phyloP scores from a whole-genome alignment of 169 alveolate species.

The Cryptosporidium sp. region DNA sequence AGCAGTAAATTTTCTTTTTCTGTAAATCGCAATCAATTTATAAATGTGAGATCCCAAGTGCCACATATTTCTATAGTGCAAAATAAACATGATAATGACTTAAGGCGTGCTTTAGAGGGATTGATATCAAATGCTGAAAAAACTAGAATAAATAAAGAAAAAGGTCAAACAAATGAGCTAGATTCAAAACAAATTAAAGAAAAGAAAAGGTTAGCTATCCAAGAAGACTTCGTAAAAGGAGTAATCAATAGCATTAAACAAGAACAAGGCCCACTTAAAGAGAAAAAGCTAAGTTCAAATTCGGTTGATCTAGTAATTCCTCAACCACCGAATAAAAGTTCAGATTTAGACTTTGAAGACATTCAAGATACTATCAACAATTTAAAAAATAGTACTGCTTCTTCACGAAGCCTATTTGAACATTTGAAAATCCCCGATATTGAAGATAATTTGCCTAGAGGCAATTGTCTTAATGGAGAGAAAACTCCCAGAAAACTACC shows the following conservation, averaged over 20 bases:
- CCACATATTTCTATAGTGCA: not conserved
- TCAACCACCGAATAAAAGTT: conserved; percentile 13
- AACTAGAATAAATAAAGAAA: not conserved
- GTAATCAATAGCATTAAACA: not conserved
- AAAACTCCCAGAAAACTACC: conserved; percentile 1
- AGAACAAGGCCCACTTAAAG: not conserved
- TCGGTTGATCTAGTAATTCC: conserved; percentile 2
- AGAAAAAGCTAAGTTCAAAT: not conserved
- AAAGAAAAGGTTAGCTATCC: not conserved
- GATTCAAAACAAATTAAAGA: not conserved
- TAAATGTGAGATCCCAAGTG: no score
- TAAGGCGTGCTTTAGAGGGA: conserved; percentile 15
- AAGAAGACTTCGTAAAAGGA: not conserved
- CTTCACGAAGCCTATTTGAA: not conserved
- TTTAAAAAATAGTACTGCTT: not conserved
- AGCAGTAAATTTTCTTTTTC: conserved; percentile 1
- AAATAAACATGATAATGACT: not conserved
- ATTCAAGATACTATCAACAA: not conserved
- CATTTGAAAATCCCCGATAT: conserved; percentile 4
- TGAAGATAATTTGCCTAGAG: not conserved
- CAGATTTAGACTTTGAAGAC: not conserved
- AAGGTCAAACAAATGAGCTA: not conserved
- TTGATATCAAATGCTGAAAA: not conserved
- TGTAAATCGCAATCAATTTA: not conserved
- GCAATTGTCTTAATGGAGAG: no score